Evolutionary conservation across 352 stramenopile genomes (phyloP), one percentile per base, ranked within the genome.

Genomic region (Phytophthora nicotianae): DNA sequence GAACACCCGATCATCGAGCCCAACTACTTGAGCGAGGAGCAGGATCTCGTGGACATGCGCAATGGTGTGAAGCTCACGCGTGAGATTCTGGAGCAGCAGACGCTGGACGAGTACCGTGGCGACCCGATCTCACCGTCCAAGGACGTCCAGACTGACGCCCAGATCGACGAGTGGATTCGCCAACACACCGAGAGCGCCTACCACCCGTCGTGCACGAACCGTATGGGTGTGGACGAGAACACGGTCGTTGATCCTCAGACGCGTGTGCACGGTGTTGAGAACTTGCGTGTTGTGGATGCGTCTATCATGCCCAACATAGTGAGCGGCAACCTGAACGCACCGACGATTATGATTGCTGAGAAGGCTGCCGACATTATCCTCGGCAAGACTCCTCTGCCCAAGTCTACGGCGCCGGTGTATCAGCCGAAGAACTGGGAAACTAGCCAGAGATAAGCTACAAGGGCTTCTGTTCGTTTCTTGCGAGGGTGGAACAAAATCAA

Each of bases 261-360:
- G 33, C 77, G 77, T 14, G 91, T 98, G 20, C 83, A 94, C 47
- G 93, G 91, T 16, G 43, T 98, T 16, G 77, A 97, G 21, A 85
- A 88, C 50, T 74, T 98, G 32, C 86, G 90, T 27, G 72, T 98
- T 10, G 90, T 95, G 2, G 95, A 98, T 64, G 92, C 95, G 26
- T 97, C 88, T 38, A 91, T 98, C 60, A 98, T 98, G 81, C 94
- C 94, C 37, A 95, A 91, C 67, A 97, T 98, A 49, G 77, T 97
- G 50, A 98, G 91, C 50, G 95, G 95, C 42, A 98, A 98, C 66
- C 79, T 97, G 16, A 98, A 98, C 70, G 90, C 71, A 1, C 96
- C 93, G n/a, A 90, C 93, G 26, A 96, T 98, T 67, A 97, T 98
- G 78, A 75, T 98, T 32, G 95, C 89, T 10, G 94, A 98, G 65